A percentile compares a stretch with the other conserved stretches of the same genome.
Conservation (phyloP, 768 basidiomycete species). For the Suillus placidus region DNA sequence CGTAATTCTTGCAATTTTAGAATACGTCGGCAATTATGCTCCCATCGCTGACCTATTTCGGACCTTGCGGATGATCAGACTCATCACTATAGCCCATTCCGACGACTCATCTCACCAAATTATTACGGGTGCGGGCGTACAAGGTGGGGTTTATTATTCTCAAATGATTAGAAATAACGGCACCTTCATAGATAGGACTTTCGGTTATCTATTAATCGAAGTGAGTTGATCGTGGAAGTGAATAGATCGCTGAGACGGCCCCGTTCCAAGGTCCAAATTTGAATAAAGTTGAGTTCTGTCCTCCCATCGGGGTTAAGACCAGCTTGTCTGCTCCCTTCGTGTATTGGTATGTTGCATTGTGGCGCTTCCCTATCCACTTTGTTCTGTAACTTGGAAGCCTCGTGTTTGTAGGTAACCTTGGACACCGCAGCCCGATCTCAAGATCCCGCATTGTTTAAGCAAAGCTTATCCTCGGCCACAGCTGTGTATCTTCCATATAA, state of each 20-base stretch:
- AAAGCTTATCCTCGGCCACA: background rate
- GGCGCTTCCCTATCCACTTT: constrained; percentile 5
- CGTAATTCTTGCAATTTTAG: background rate
- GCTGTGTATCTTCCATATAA: background rate
- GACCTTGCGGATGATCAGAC: background rate
- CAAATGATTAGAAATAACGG: background rate
- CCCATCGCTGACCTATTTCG: constrained; percentile 10
- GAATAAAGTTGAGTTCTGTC: constrained; percentile 7
- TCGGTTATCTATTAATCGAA: constrained; percentile 8
- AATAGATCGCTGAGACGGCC: background rate
- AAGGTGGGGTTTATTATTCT: background rate
- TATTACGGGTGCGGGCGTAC: background rate
- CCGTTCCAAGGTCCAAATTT: background rate
- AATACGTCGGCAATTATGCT: constrained; percentile 7
- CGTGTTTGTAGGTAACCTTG: constrained; percentile 10
- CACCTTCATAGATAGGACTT: background rate
- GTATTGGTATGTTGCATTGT: background rate
- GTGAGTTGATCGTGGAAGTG: background rate
- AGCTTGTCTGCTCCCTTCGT: background rate
- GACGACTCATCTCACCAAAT: background rate
- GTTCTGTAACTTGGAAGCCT: constrained; percentile 1
- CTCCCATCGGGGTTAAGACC: background rate
- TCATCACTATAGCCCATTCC: constrained; percentile 1
- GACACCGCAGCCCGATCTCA: constrained; percentile 1
- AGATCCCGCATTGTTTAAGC: background rate